Conservation (phyloP, 495 filamentous ascomycete species). For the Aspergillus funiculosus region DNA sequence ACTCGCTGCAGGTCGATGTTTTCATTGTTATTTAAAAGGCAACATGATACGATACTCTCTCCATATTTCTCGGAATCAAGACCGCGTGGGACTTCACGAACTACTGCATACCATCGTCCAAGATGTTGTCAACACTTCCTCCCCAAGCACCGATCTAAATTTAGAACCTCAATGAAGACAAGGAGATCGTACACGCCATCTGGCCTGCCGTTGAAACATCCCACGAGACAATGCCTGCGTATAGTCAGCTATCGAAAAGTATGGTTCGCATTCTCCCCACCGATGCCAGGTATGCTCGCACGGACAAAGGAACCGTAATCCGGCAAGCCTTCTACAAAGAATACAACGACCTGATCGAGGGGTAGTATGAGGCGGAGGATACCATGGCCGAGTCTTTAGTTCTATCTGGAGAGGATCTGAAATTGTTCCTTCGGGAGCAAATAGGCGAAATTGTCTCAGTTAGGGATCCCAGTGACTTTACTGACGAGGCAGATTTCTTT, state of each 20-base stretch:
- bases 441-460: conserved; percentile 10
- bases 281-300: conserved; percentile 42
- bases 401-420: conserved; percentile 21
- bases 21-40: conserved; percentile 1
- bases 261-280: conserved; percentile 45
- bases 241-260: conserved; percentile 48
- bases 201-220: conserved; percentile 48
- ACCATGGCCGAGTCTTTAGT: conserved; percentile 19
- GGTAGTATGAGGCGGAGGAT: conserved; percentile 35
- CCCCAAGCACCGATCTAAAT: conserved; percentile 11
- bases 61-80: background rate
- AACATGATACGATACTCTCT: background rate
- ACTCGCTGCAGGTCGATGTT: no score
- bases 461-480: conserved; percentile 4
- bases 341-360: conserved; percentile 46
- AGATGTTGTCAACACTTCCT: conserved; percentile 11
- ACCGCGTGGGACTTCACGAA: background rate
- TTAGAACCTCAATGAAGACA: conserved; percentile 4
- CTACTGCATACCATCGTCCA: background rate
- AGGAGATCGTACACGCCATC: conserved; percentile 41
- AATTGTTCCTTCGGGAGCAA: conserved; percentile 22
- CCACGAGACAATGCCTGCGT: conserved; percentile 44
- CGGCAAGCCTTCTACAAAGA: conserved; percentile 47
- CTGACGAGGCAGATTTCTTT: conserved; percentile 48
- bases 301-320: conserved; percentile 54